These are phyloP conservation scores for Vanilla planifolia DNA, from an alignment of 106 monocot genomes.

Conservation along the genomic window DNA sequence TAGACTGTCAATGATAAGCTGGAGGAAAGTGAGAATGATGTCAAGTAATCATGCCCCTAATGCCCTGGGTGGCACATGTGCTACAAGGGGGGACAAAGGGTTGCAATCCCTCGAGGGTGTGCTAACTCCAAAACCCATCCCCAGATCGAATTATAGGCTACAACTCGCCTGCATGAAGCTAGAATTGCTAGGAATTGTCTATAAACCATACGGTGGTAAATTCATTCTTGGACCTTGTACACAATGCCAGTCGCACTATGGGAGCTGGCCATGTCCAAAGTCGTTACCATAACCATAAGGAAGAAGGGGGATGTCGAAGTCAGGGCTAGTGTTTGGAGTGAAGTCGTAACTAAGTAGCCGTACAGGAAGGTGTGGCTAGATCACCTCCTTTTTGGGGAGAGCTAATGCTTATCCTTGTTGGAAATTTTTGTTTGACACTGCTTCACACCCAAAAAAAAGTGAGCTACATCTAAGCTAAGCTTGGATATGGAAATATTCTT, in stretches of 20 bases:
- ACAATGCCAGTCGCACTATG: constrained; percentile 10
- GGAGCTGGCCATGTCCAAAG: constrained; percentile 8
- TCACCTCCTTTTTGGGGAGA: constrained; percentile 8
- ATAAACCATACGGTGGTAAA: constrained; percentile 6
- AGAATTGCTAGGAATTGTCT: not conserved
- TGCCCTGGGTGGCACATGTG: no score
- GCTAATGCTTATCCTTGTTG: constrained; percentile 13
- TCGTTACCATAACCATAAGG: constrained; percentile 8
- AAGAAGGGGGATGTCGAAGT: constrained; percentile 14
- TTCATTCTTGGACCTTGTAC: constrained; percentile 5
- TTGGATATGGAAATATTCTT: no score
- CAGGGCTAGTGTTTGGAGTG: constrained; percentile 12
- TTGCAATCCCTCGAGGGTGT: no score
- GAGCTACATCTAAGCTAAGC: no score
- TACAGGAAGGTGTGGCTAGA: constrained; percentile 8
- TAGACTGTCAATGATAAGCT: no score
- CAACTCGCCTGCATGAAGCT: no score
- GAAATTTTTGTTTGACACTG: not conserved
- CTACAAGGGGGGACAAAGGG: no score
- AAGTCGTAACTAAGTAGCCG: constrained; percentile 11
- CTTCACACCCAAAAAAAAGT: no score
- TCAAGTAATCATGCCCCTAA: no score
- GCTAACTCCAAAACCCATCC: no score
- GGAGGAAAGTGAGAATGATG: no score
- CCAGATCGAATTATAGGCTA: no score